These are phyloP conservation scores for Nyssa sinensis DNA, from an alignment of 148 eudicot genomes.

Conservation along the genomic window DNA sequence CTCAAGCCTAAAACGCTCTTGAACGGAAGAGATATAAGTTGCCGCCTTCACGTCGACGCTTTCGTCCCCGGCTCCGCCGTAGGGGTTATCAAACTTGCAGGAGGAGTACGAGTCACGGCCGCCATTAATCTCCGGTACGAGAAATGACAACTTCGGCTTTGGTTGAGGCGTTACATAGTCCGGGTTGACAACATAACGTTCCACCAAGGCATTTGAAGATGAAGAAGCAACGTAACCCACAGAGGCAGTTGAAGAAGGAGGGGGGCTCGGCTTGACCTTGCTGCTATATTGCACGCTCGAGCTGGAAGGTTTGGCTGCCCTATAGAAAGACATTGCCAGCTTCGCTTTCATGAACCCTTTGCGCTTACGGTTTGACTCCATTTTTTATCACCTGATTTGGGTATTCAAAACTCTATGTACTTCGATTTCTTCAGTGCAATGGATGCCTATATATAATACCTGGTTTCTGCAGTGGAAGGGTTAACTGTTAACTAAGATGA, in stretches of 20 bases:
- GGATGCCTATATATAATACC: neutral
- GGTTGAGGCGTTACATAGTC: conserved; percentile 35
- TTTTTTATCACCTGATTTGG: neutral
- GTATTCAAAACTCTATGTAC: neutral
- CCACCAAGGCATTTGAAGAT: neutral
- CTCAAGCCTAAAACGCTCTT: conserved; percentile 55
- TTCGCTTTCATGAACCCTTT: conserved; percentile 24
- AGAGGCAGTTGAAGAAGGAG: neutral
- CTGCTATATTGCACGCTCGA: neutral
- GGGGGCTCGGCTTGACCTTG: neutral
- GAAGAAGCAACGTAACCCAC: neutral
- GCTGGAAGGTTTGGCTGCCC: conserved; percentile 18
- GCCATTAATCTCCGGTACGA: conserved; percentile 15
- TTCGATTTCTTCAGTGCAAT: neutral
- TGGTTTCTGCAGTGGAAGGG: no score
- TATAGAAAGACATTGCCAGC: conserved; percentile 18
- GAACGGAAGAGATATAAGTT: conserved; percentile 53
- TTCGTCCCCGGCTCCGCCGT: conserved; percentile 37
- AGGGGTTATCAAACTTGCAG: conserved; percentile 25
- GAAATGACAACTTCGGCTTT: conserved; percentile 22
- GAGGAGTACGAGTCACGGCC: conserved; percentile 12
- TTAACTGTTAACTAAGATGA: no score
- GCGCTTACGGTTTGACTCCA: conserved; percentile 28
- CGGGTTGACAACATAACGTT: conserved; percentile 21
- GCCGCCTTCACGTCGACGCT: conserved; percentile 59